Base-by-base conservation (phyloP, 2,329 filamentous ascomycete genomes). In the Aspergillus arachidicola region DNA sequence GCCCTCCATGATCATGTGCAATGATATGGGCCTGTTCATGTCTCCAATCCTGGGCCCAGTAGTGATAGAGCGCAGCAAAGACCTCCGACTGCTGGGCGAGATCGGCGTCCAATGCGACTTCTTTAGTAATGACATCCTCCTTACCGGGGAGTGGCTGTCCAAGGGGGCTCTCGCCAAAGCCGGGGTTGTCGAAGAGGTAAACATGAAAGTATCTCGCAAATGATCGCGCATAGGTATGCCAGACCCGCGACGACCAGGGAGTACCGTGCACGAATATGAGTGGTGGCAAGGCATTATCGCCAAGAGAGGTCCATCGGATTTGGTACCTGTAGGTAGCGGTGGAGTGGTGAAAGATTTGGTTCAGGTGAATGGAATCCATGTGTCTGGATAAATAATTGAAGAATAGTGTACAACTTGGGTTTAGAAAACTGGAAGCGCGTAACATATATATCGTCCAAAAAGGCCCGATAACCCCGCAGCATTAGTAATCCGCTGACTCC, bases 221-320 rank as follows among this genome's bases (percentile, higher is more conserved):
- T 2, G 78, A 68, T 34, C 72, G 64, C 1, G 78, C 79, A 21
- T 78, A 74, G 1, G 72, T 69, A 0, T 63, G 54, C 78, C 80
- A 83, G 10, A 82, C 73, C 0, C 62, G 66, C 1, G 79, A 82
- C 2, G 80, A 82, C 81, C 81, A 83, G 0, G 82, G 82, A 0
- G 82, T 84, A 58, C 82, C 81, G 61, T 83, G 82, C 10, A 83
- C 69, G 43, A 83, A 82, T 14, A 83, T 67, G 0, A 81, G 60
- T 0, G 79, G 78, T 21, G 74, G 77, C 0, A 57, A 61, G 1
- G 51, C 38, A 4, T 65, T n/a, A 4, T 71, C 38, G 9, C 79
- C 79, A 0, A 83, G 50, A 0, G 74, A 74, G 1, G 67, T 74
- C 74, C 75, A 80, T 62, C 66, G 72, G 34, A 78, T 71, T 5